phyloP scores from a whole-genome alignment of 768 basidiomycete genomes.

The Boletus insuetus region DNA sequence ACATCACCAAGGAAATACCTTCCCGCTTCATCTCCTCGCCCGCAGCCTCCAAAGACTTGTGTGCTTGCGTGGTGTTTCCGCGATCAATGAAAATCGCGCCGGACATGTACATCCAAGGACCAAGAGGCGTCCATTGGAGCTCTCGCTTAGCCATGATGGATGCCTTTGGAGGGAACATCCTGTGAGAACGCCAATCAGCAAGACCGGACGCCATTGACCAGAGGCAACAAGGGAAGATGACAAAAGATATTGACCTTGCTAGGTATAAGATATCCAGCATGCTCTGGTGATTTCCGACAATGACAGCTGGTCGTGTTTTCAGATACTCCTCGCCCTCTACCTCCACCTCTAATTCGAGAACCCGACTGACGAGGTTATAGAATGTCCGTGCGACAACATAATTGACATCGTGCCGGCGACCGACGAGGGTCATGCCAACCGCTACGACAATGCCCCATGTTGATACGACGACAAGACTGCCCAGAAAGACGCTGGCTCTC shows the following conservation, averaged over 20 bases:
- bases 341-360: constrained; percentile 65
- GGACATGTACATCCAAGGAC: constrained; percentile 86
- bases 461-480: constrained; percentile 66
- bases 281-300: constrained; percentile 91
- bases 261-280: constrained; percentile 85
- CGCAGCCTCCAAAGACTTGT: constrained; percentile 73
- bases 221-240: constrained; percentile 12
- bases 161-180: constrained; percentile 78
- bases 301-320: constrained; percentile 62
- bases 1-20: constrained; percentile 85
- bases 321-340: constrained; percentile 89
- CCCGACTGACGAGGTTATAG: constrained; percentile 61
- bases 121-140: constrained; percentile 81
- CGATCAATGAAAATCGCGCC: constrained; percentile 93
- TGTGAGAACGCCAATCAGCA: constrained; percentile 26
- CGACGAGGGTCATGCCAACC: constrained; percentile 61
- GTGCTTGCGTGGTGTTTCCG: constrained; percentile 70
- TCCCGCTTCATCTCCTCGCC: constrained; percentile 72
- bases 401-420: constrained; percentile 77
- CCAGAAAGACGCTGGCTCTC: constrained; percentile 68
- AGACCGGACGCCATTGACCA: constrained; percentile 5
- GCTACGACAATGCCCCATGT: constrained; percentile 70
- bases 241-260: constrained; percentile 56
- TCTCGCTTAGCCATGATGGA: constrained; percentile 94
- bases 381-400: constrained; percentile 81